Conservation (phyloP, 208 protist species). For the Leishmania tropica region DNA sequence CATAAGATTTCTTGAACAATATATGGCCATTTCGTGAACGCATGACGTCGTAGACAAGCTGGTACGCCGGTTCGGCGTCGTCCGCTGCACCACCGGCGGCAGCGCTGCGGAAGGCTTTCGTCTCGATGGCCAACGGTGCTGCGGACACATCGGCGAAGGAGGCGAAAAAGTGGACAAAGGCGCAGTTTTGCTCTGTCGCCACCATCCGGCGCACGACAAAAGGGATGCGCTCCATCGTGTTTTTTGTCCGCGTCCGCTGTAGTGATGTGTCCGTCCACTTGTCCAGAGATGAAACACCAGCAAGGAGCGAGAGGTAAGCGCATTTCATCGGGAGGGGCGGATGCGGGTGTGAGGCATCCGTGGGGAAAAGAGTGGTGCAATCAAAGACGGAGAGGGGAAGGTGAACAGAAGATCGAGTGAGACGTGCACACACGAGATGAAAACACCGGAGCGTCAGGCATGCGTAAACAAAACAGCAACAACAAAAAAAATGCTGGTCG, state of each 20-base stretch:
- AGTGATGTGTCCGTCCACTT: not conserved
- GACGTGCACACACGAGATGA: not conserved
- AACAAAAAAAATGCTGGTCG: not conserved
- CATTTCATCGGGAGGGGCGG: not conserved
- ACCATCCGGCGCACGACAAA: slow-evolving; percentile 27
- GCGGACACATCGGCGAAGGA: slow-evolving; percentile 15
- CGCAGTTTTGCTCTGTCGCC: slow-evolving; percentile 27
- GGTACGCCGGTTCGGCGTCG: slow-evolving; percentile 11
- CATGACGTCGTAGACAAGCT: slow-evolving; percentile 83
- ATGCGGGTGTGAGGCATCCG: not conserved
- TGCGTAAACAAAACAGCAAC: not conserved
- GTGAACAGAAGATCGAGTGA: not conserved
- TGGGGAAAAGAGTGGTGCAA: not conserved
- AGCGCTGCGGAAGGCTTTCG: not conserved
- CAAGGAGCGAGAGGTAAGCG: not conserved
- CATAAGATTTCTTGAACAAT: slow-evolving; percentile 59
- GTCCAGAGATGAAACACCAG: not conserved
- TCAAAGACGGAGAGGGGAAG: not conserved
- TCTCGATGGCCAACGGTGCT: not conserved
- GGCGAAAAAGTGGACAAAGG: slow-evolving; percentile 25
- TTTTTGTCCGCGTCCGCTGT: not conserved
- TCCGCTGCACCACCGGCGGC: not conserved
- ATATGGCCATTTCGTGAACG: slow-evolving; percentile 40
- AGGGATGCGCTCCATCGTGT: slow-evolving; percentile 20
- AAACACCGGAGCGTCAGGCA: not conserved